Conservation (phyloP, 371 early-diverging fungal genomes). For the Entomophthora muscae region DNA sequence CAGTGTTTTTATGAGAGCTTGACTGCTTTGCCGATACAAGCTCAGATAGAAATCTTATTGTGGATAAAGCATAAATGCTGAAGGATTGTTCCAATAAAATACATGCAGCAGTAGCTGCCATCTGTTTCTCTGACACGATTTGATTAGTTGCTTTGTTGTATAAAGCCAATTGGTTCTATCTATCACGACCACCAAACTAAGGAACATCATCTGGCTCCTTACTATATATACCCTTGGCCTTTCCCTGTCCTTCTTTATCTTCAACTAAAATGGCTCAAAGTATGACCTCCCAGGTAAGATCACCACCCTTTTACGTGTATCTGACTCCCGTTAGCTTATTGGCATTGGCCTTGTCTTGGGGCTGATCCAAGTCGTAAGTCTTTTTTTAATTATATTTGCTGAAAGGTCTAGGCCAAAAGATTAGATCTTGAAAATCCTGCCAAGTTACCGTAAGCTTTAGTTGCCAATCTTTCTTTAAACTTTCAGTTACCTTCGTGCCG, state of each 20-base stretch:
- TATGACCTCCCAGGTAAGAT: background rate
- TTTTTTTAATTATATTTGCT: background rate
- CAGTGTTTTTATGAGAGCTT: too few relatives aligned
- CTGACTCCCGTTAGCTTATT: background rate
- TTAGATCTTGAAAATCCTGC: constrained; percentile 3
- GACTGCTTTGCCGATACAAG: too few relatives aligned
- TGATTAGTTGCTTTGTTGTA: background rate
- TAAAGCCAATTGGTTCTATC: background rate
- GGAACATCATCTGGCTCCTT: background rate
- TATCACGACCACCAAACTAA: background rate
- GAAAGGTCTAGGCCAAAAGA: background rate
- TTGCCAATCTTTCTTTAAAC: background rate
- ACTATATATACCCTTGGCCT: background rate
- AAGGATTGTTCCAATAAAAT: too few relatives aligned
- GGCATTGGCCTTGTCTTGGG: background rate
- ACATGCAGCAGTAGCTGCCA: too few relatives aligned
- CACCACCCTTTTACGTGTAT: background rate
- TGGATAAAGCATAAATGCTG: too few relatives aligned
- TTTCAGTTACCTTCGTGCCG: background rate
- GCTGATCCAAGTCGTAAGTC: constrained; percentile 1
- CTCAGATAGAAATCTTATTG: too few relatives aligned
- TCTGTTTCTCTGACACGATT: background rate
- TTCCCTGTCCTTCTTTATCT: background rate
- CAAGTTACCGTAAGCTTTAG: constrained; percentile 3
- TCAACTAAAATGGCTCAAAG: background rate